Conservation (phyloP, 192 early-diverging fungal species). For the Linnemannia elongata region DNA sequence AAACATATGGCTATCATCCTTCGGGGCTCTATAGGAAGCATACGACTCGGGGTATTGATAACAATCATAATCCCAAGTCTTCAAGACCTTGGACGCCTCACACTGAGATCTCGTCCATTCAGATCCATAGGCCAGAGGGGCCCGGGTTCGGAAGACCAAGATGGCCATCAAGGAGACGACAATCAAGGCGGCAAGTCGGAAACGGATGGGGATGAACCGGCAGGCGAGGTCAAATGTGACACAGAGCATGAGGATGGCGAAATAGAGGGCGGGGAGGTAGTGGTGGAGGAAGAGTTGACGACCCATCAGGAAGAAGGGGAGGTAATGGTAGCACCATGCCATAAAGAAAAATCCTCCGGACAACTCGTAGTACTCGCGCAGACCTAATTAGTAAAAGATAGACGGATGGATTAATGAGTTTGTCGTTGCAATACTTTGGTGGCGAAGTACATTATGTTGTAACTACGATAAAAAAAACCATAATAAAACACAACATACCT, state of each 20-base stretch:
- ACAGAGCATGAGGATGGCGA: conserved; percentile 82
- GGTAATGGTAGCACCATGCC: conserved; percentile 90
- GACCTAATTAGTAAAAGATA: conserved; percentile 48
- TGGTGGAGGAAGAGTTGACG: conserved; percentile 95
- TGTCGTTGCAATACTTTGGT: too few species aligned
- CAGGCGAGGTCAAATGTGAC: conserved; percentile 83
- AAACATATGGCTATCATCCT: neutral
- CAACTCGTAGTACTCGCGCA: conserved; percentile 65
- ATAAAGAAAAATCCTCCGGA: conserved; percentile 76
- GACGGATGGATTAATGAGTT: neutral
- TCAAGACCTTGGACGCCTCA: conserved; percentile 82
- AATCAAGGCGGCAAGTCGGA: conserved; percentile 62
- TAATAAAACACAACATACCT: conserved; percentile 18
- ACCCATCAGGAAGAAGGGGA: conserved; percentile 92
- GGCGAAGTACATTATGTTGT: neutral
- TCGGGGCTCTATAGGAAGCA: conserved; percentile 18
- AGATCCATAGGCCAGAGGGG: conserved; percentile 87
- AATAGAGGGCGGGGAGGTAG: conserved; percentile 93
- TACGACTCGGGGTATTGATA: conserved; percentile 39
- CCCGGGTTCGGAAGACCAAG: conserved; percentile 75
- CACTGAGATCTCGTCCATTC: conserved; percentile 83
- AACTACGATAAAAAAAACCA: neutral
- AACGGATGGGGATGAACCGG: conserved; percentile 66
- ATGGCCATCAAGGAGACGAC: conserved; percentile 70
- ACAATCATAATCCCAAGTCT: conserved; percentile 90